Conservation (phyloP, 768 basidiomycete species). For the Boletus bicolor region DNA sequence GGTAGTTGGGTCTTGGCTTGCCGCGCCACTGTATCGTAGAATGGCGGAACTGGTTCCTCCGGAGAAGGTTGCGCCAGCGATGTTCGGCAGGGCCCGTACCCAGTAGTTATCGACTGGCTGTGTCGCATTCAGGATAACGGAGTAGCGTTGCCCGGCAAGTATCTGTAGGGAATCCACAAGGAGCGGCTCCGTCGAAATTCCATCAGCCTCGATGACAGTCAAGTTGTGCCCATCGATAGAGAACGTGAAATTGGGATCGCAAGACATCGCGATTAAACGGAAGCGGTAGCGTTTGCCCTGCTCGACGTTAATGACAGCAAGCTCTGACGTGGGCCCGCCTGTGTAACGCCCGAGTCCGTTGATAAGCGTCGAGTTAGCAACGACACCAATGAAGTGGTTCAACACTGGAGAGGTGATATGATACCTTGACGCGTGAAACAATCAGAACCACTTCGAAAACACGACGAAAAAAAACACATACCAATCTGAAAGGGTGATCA, state of each 20-base stretch:
- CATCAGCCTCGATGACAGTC: slow-evolving; percentile 43
- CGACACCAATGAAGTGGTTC: slow-evolving; percentile 15
- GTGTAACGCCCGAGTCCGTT: slow-evolving; percentile 31
- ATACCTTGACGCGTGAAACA: slow-evolving; percentile 15
- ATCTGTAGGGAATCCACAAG: slow-evolving; percentile 38
- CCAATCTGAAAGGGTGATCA: slow-evolving; percentile 29
- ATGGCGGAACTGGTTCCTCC: slow-evolving; percentile 54
- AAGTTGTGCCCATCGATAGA: slow-evolving; percentile 47
- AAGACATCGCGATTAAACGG: slow-evolving; percentile 45
- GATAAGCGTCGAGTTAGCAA: slow-evolving; percentile 26
- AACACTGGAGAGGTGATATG: slow-evolving; percentile 19
- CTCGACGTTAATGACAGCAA: slow-evolving; percentile 40
- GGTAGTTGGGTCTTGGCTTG: slow-evolving; percentile 38
- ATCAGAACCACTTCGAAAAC: neutral
- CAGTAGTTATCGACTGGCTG: slow-evolving; percentile 52
- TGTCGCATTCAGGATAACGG: slow-evolving; percentile 42
- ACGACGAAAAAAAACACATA: neutral
- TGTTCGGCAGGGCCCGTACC: slow-evolving; percentile 41
- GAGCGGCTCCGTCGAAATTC: slow-evolving; percentile 39
- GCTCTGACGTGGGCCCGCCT: slow-evolving; percentile 35
- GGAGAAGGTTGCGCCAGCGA: slow-evolving; percentile 17
- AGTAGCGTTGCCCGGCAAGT: slow-evolving; percentile 39
- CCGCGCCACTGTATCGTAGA: slow-evolving; percentile 47
- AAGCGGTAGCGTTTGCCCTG: slow-evolving; percentile 43
- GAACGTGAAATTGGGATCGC: slow-evolving; percentile 42